Evolutionary conservation across 2,329 filamentous ascomycete species (phyloP), one percentile per base, ranked within the genome.

Genomic region (Talaromyces sp.): DNA sequence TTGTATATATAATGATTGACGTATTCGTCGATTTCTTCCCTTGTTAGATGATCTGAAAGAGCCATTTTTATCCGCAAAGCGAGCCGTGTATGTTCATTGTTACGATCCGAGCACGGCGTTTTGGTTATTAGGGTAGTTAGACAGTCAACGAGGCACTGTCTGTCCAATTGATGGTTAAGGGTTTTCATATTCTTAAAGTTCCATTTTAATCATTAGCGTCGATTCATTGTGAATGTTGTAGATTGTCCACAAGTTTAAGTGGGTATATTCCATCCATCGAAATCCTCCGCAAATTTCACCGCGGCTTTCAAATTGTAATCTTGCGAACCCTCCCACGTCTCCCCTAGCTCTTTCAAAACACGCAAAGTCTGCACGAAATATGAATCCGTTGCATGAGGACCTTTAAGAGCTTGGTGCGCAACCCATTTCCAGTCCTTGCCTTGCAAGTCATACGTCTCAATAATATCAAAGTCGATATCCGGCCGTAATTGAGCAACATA

Each of bases 301-400:
- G 78, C 80, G 2, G 79, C 78, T 64, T 78, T 80, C 60, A 80
- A 63, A 66, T 75, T 81, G 56, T 75, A 78, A 15, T 67, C 61
- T 5, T 80, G 75, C 3, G 71, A 65, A 60, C 78, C 77, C 1
- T 71, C 70, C 77, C 77, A 80, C 0, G 75, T 75, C 17, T 63
- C 62, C 7, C 71, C 69, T 17, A 66, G 58, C 39, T 69, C 67
- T 37, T 61, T 66, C 43, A 69, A 60, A 2, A 89, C 84, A 43
- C 90, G 83, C 54, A 92, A 76, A 15, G 82, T 88, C 86, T 97
- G 96, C 33, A 97, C 86, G 68, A 86, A 97, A 73, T 96, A 89
- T 17, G 89, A 82, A 74, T 97, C 91, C 1, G 81, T 84, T 9
- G 84, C 78, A 75, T 85, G 85, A 53, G 81, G 72, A 9, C 87